These are phyloP conservation scores for Zygosaccharomyces pseudobailii DNA, from an alignment of 1,139 yeast species.

Conservation along the genomic window DNA sequence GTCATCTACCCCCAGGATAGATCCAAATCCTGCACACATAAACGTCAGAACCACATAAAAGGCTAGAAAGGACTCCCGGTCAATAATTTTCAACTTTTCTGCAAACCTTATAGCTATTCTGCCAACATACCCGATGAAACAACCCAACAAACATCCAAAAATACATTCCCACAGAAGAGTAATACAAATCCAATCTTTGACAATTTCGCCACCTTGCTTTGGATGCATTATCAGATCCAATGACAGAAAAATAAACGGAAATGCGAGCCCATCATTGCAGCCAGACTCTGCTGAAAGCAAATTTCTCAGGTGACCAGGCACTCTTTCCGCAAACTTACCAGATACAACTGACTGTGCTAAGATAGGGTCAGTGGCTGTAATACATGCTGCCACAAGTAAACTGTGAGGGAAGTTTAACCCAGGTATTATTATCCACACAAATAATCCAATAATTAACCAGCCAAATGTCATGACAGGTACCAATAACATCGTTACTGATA, in stretches of 20 bases:
- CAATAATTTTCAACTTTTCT: conserved; percentile 69
- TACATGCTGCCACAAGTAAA: conserved; percentile 81
- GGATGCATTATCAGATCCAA: conserved; percentile 61
- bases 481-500: conserved; percentile 69
- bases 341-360: conserved; percentile 98
- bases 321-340: conserved; percentile 95
- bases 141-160: conserved; percentile 78
- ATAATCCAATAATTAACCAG: conserved; percentile 83
- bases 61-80: conserved; percentile 89
- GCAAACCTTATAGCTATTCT: conserved; percentile 65
- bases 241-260: conserved; percentile 83
- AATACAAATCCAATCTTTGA: conserved; percentile 77
- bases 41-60: conserved; percentile 83
- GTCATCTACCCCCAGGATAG: conserved; percentile 90
- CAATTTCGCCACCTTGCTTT: conserved; percentile 61
- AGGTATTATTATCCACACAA: conserved; percentile 81
- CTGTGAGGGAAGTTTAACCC: conserved; percentile 75
- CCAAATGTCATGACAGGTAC: conserved; percentile 94
- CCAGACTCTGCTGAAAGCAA: conserved; percentile 91
- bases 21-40: conserved; percentile 89
- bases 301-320: conserved; percentile 93
- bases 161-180: conserved; percentile 85
- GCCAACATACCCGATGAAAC: conserved; percentile 67
- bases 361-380: conserved; percentile 97
- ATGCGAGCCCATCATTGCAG: conserved; percentile 98